phyloP scores from a whole-genome alignment of 129 eudicot species.

The Pulicaria dysenterica region DNA sequence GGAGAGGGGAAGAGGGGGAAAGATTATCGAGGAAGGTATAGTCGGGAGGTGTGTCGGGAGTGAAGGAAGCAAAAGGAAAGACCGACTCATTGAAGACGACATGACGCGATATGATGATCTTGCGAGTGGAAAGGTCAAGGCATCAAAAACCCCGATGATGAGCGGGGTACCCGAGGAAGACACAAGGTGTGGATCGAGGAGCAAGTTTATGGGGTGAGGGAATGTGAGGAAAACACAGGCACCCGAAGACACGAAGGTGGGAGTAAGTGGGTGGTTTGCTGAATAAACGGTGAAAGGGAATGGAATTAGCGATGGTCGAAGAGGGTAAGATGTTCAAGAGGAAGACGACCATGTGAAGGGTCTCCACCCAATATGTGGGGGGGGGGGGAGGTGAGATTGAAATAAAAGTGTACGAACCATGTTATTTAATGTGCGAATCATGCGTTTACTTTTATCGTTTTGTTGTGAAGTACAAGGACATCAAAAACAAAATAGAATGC shows the following conservation, averaged over 20 bases:
- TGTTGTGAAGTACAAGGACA: too few relatives aligned
- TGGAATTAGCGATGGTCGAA: background rate
- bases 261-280: background rate
- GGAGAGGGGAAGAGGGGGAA: too few relatives aligned
- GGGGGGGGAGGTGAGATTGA: too few relatives aligned
- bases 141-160: background rate
- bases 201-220: background rate
- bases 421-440: too few relatives aligned
- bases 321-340: background rate
- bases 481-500: too few relatives aligned
- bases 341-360: background rate
- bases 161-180: background rate
- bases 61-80: background rate
- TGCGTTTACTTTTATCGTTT: too few relatives aligned
- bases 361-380: background rate
- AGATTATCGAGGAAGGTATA: too few relatives aligned
- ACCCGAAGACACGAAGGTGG: background rate
- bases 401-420: too few relatives aligned
- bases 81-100: background rate
- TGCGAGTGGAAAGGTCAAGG: background rate
- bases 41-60: background rate
- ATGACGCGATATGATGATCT: background rate
- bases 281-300: background rate
- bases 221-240: background rate
- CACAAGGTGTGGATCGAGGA: background rate